Conservation (phyloP, 768 basidiomycete genomes). For the Phallus indusiatus region DNA sequence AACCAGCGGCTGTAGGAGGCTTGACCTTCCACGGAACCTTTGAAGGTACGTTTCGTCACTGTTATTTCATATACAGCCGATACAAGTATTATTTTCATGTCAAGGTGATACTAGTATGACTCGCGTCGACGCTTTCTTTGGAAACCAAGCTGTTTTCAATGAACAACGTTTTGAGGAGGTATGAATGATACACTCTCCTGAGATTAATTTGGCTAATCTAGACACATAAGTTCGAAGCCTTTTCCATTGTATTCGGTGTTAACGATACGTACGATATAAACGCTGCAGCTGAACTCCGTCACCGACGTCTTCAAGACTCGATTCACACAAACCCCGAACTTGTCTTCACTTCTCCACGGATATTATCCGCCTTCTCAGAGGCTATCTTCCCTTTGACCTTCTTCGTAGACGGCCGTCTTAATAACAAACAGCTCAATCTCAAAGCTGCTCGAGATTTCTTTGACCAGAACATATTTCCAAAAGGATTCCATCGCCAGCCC, state of each 20-base stretch:
- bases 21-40: slow-evolving; percentile 5
- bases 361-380: slow-evolving; percentile 4
- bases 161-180: slow-evolving; percentile 5
- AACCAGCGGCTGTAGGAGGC: slow-evolving; percentile 3
- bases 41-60: background rate
- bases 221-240: background rate
- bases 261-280: background rate
- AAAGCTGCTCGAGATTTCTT: slow-evolving; percentile 4
- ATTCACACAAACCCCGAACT: slow-evolving; percentile 9
- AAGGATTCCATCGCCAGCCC: background rate
- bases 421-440: background rate
- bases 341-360: slow-evolving; percentile 4
- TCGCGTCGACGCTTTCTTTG: slow-evolving; percentile 6
- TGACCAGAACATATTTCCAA: background rate
- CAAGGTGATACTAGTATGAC: slow-evolving; percentile 9
- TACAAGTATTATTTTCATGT: background rate
- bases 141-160: slow-evolving; percentile 8
- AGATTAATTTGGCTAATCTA: background rate
- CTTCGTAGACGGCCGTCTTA: slow-evolving; percentile 3
- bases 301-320: slow-evolving; percentile 2
- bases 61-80: background rate
- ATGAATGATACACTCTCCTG: background rate
- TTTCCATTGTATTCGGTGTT: background rate
- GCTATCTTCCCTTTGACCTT: slow-evolving; percentile 6
- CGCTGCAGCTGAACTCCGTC: slow-evolving; percentile 3